phyloP scores from a whole-genome alignment of 2,329 filamentous ascomycete genomes.

The Raffaelea deltoideospora region DNA sequence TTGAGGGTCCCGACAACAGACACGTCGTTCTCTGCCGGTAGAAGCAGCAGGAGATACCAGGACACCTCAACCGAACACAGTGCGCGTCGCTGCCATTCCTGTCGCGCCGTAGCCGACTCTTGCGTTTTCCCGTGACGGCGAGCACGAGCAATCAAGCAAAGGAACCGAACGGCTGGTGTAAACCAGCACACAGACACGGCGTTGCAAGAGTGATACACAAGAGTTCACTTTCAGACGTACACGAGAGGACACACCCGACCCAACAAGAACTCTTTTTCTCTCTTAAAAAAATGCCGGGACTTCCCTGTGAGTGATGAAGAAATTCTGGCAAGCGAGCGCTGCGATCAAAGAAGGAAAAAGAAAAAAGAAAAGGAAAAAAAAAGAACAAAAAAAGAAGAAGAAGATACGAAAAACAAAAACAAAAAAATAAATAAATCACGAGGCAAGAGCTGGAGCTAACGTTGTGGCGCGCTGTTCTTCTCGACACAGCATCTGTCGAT shows the following conservation, averaged over 20 bases:
- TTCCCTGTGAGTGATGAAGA: conserved; percentile 14
- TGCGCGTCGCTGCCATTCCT: too few relatives aligned
- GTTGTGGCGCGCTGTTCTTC: too few relatives aligned
- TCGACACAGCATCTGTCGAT: conserved; percentile 73
- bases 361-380: too few relatives aligned
- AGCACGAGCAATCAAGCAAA: not conserved
- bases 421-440: not conserved
- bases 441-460: not conserved
- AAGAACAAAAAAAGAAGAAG: too few relatives aligned
- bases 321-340: not conserved
- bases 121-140: not conserved
- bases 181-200: not conserved
- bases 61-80: not conserved
- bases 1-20: conserved; percentile 12
- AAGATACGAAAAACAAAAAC: too few relatives aligned
- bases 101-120: not conserved
- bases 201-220: not conserved
- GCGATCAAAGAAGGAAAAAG: too few relatives aligned
- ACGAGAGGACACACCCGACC: too few relatives aligned
- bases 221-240: not conserved
- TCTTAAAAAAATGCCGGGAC: conserved; percentile 21
- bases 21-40: conserved; percentile 14
- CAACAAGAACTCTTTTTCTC: too few relatives aligned
- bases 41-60: conserved; percentile 2
- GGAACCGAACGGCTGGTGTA: too few relatives aligned